Conservation (phyloP, 805 yeast species). For the Jamesozyma piceae region DNA sequence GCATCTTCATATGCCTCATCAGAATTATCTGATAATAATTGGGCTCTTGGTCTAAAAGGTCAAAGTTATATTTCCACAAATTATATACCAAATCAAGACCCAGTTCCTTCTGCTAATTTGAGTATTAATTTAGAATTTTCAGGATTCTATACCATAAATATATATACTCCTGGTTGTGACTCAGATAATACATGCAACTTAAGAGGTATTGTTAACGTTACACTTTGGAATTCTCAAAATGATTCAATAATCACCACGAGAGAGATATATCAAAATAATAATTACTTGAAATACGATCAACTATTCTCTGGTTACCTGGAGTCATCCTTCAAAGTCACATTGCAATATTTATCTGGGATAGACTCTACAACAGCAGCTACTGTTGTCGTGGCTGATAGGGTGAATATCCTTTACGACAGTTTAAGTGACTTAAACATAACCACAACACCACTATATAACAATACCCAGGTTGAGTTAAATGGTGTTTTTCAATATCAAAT, state of each 20-base stretch:
- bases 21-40: slow-evolving; percentile 20
- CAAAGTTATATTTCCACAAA: slow-evolving; percentile 24
- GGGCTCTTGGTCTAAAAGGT: slow-evolving; percentile 26
- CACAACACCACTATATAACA: slow-evolving; percentile 14
- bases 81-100: slow-evolving; percentile 29
- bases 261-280: slow-evolving; percentile 70
- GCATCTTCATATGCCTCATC: slow-evolving; percentile 18
- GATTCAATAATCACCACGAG: slow-evolving; percentile 32
- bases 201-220: slow-evolving; percentile 73
- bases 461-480: slow-evolving; percentile 40
- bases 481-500: slow-evolving; percentile 79
- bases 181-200: slow-evolving; percentile 54
- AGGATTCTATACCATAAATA: slow-evolving; percentile 63
- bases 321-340: slow-evolving; percentile 37
- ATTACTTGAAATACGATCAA: slow-evolving; percentile 68
- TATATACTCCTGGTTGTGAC: slow-evolving; percentile 84
- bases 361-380: slow-evolving; percentile 23
- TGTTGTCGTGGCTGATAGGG: slow-evolving; percentile 60
- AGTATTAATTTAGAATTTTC: slow-evolving; percentile 34
- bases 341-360: slow-evolving; percentile 32
- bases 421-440: slow-evolving; percentile 31
- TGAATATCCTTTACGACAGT: slow-evolving; percentile 41
- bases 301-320: slow-evolving; percentile 62
- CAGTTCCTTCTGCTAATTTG: slow-evolving; percentile 36
- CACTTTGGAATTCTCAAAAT: slow-evolving; percentile 38